phyloP scores from a whole-genome alignment of 768 basidiomycete genomes.

The Dentipellis fragilis region DNA sequence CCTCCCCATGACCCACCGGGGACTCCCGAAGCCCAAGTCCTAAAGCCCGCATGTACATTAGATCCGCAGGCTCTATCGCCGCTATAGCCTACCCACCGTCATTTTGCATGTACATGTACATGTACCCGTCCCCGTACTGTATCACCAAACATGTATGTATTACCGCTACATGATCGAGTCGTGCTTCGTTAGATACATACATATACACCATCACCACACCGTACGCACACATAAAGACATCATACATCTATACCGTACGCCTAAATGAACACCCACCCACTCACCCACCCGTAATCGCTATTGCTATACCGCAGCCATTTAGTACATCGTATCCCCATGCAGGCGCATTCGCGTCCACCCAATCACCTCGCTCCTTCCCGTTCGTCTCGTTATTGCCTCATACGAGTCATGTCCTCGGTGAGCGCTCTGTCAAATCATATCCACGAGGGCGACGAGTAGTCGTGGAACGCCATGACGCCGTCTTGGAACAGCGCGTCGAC shows the following conservation, averaged over 20 bases:
- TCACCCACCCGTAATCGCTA: slow-evolving; percentile 2
- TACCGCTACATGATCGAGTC: not conserved
- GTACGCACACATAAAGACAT: too few species aligned
- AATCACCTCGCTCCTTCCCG: not conserved
- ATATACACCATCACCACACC: too few species aligned
- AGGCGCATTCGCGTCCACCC: too few species aligned
- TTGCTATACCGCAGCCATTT: slow-evolving; percentile 9
- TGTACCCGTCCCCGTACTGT: not conserved
- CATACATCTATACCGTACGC: too few species aligned
- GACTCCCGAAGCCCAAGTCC: not conserved
- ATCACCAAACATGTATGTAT: slow-evolving; percentile 5
- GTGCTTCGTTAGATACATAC: too few species aligned
- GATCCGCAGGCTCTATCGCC: too few species aligned
- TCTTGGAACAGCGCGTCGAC: slow-evolving; percentile 64
- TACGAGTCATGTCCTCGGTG: not conserved
- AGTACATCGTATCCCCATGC: not conserved
- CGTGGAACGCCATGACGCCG: slow-evolving; percentile 58
- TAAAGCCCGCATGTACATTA: too few species aligned
- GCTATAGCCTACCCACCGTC: too few species aligned
- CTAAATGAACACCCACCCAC: not conserved
- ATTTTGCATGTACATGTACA: too few species aligned
- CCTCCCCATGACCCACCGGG: too few species aligned
- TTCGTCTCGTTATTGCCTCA: not conserved
- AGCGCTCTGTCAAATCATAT: slow-evolving; percentile 1
- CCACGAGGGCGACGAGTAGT: slow-evolving; percentile 58